These are phyloP conservation scores for Kodamaea fukazawae DNA, from an alignment of 805 yeast genomes.

Conservation along the genomic window DNA sequence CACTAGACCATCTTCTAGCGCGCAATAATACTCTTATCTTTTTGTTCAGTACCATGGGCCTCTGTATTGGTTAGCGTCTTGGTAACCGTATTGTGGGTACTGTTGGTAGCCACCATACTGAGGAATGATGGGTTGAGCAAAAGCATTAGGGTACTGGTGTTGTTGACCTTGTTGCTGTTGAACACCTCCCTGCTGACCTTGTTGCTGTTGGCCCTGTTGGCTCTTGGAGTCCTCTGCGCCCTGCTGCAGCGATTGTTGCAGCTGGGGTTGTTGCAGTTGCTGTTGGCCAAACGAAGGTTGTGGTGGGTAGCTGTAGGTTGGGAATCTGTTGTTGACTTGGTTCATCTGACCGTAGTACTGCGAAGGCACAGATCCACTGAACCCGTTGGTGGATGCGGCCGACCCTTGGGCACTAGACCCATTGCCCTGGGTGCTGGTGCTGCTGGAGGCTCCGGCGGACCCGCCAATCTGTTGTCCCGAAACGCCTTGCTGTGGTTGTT, in stretches of 20 bases:
- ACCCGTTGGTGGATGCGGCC: constrained; percentile 12
- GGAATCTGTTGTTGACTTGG: constrained; percentile 31
- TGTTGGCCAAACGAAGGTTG: constrained; percentile 26
- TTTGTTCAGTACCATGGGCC: constrained; percentile 38
- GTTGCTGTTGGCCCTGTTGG: constrained; percentile 23
- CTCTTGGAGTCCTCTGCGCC: constrained; percentile 15
- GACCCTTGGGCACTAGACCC: constrained; percentile 3
- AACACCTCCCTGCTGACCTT: constrained; percentile 5
- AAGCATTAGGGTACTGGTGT: constrained; percentile 25
- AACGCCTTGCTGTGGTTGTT: constrained; percentile 6
- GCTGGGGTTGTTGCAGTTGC: constrained; percentile 14
- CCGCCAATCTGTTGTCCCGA: constrained; percentile 9
- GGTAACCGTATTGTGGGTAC: constrained; percentile 47
- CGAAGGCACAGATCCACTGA: constrained; percentile 16
- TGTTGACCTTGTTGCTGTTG: constrained; percentile 15
- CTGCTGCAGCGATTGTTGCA: constrained; percentile 8
- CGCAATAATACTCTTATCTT: constrained; percentile 5
- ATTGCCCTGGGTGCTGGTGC: constrained; percentile 6
- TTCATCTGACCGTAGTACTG: constrained; percentile 29
- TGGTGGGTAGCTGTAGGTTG: constrained; percentile 29
- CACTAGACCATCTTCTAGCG: constrained; percentile 7
- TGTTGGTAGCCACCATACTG: constrained; percentile 48
- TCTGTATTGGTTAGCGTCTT: constrained; percentile 40
- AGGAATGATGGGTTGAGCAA: constrained; percentile 38
- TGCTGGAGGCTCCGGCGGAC: constrained; percentile 8